These are phyloP conservation scores for Flaveria bidentis DNA, from an alignment of 129 eudicot species.

Conservation along the genomic window DNA sequence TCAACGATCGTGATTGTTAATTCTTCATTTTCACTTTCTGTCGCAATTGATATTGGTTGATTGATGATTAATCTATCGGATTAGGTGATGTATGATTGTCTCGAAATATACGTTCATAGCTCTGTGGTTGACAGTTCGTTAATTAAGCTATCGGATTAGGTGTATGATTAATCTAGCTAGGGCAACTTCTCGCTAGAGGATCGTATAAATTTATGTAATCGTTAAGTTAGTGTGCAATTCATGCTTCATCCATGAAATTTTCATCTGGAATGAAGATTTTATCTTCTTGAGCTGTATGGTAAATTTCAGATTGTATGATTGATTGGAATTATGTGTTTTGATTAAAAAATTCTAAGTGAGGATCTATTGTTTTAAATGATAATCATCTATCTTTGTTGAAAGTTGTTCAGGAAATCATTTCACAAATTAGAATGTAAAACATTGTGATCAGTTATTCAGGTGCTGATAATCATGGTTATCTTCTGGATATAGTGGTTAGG, in stretches of 20 bases:
- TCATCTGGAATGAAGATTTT: not conserved
- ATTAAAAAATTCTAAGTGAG: not conserved
- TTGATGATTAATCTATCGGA: not conserved
- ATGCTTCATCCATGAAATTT: not conserved
- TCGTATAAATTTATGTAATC: not conserved
- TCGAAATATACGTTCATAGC: not conserved
- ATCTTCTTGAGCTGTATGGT: not conserved
- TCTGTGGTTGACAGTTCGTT: not conserved
- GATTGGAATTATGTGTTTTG: not conserved
- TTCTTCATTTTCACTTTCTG: not conserved
- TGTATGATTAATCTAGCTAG: not conserved
- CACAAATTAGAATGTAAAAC: not conserved
- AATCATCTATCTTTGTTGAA: not conserved
- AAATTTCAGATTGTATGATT: not conserved
- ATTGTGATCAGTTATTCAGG: not conserved
- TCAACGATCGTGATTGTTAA: not conserved
- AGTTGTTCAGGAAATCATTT: not conserved
- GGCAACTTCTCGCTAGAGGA: not conserved
- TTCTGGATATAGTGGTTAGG: not conserved
- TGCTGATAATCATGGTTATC: not conserved
- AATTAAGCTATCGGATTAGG: not conserved
- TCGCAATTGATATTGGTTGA: constrained; percentile 4
- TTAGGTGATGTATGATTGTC: not conserved
- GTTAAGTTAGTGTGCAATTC: no score
- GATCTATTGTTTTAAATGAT: not conserved